Evolutionary conservation across 2,329 filamentous ascomycete species (phyloP), one percentile per base, ranked within the genome.

Genomic region (Alternaria rosae): DNA sequence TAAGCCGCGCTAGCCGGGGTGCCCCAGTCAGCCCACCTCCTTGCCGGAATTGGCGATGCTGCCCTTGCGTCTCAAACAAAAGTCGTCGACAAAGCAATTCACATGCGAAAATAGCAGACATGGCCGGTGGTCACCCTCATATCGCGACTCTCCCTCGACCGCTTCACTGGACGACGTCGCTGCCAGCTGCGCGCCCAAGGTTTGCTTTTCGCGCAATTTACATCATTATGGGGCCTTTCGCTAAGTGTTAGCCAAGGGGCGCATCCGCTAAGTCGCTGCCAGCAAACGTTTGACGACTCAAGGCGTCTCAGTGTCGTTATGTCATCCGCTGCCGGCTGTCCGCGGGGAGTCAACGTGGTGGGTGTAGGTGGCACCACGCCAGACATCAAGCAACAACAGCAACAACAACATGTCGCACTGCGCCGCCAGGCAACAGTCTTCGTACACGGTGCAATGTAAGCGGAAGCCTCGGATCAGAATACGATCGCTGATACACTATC

Each of bases 241-340:
- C 26, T 35, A 50, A 25, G 28, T 25, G 13, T 7, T 45, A 47
- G 54, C 45, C 58, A 52, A 64, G 56, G 61, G 61, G 64, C 65
- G 61, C 60, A 62, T 42, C 63, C 61, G 63, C 68, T 65, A 69
- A 61, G 47, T 58, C 51, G 57, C 55, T 65, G 62, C 67, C 67
- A 68, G 65, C 68, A 68, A 70, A 69, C 65, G 67, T 66, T 66
- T 54, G 60, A 58, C 64, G 60, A 67, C 62, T 62, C 67, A 66
- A 67, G 59, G 53, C 57, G 60, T 65, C 68, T 69, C 67, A 70
- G 65, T 70, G 65, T 48, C 44, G 60, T 70, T 41, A 53, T 61
- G 67, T 67, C 62, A 61, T 62, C 28, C 47, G 47, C 32, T 51
- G 54, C 54, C 45, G 54, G 32, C 30, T 32, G 59, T 58, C 61